phyloP scores from a whole-genome alignment of 225 moss, liverwort and hornwort species.

The Rhytidiadelphus loreus region DNA sequence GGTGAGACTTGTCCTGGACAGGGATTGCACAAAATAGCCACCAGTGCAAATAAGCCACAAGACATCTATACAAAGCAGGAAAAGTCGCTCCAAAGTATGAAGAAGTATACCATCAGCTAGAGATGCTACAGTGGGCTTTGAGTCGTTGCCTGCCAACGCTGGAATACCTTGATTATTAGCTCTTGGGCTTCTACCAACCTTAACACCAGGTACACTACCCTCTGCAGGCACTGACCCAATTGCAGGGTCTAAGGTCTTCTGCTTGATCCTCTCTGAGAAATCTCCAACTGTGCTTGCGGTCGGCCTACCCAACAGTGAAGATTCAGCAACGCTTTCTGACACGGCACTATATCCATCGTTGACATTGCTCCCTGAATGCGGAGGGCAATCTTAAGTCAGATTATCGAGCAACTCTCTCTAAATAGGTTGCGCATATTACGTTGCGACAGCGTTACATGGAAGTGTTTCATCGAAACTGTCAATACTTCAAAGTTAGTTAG shows the following conservation, averaged over 20 bases:
- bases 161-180: constrained; percentile 18
- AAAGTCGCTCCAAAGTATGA: background rate
- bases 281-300: constrained; percentile 9
- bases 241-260: background rate
- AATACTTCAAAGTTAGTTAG: background rate
- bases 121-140: constrained; percentile 4
- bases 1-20: background rate
- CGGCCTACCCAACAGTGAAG: constrained; percentile 25
- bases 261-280: constrained; percentile 27
- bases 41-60: background rate
- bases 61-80: background rate
- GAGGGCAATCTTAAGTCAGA: background rate
- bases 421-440: background rate
- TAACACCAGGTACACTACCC: constrained; percentile 1
- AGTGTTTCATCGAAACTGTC: background rate
- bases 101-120: constrained; percentile 21
- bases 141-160: constrained; percentile 3
- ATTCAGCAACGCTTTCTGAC: constrained; percentile 20
- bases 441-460: background rate
- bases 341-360: constrained; percentile 14
- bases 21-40: background rate
- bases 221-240: constrained; percentile 10
- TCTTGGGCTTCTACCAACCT: constrained; percentile 10
- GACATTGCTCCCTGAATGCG: constrained; percentile 19
- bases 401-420: background rate